A percentile compares a stretch with the other conserved stretches of the same genome.
phyloP scores from a whole-genome alignment of 2,329 filamentous ascomycete species.

The Monilinia fructigena region DNA sequence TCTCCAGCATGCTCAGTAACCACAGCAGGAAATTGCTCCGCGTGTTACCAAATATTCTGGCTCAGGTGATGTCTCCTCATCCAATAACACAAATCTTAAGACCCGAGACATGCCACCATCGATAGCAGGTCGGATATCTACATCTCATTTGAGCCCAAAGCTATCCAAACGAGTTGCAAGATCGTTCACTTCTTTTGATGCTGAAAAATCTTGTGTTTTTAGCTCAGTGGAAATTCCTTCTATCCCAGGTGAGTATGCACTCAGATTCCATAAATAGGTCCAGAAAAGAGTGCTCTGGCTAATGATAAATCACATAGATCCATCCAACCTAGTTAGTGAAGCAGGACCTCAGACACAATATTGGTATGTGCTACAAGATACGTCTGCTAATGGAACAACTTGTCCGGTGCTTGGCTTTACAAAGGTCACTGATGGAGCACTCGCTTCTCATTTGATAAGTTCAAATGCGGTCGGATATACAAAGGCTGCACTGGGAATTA shows the following conservation, averaged over 20 bases:
- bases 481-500: neutral
- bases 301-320: neutral
- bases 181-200: neutral
- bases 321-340: neutral
- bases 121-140: conserved; percentile 12
- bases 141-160: neutral
- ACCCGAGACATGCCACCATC: neutral
- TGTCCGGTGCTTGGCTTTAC: conserved; percentile 8
- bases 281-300: neutral
- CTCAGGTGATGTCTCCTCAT: neutral
- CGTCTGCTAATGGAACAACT: neutral
- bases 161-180: neutral
- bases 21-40: neutral
- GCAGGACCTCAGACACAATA: conserved; percentile 1
- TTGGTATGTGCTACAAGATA: conserved; percentile 17
- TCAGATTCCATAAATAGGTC: too few relatives aligned
- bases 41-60: conserved; percentile 11
- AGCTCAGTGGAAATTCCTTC: neutral
- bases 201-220: neutral
- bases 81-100: neutral
- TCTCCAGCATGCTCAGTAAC: neutral
- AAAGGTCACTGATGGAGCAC: neutral
- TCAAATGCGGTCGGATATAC: conserved; percentile 8
- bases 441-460: conserved; percentile 13
- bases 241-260: neutral